Evolutionary conservation across 2,329 filamentous ascomycete genomes (phyloP), one percentile per base, ranked within the genome.

Genomic region (Ophiocordyceps camponoti-saundersi): DNA sequence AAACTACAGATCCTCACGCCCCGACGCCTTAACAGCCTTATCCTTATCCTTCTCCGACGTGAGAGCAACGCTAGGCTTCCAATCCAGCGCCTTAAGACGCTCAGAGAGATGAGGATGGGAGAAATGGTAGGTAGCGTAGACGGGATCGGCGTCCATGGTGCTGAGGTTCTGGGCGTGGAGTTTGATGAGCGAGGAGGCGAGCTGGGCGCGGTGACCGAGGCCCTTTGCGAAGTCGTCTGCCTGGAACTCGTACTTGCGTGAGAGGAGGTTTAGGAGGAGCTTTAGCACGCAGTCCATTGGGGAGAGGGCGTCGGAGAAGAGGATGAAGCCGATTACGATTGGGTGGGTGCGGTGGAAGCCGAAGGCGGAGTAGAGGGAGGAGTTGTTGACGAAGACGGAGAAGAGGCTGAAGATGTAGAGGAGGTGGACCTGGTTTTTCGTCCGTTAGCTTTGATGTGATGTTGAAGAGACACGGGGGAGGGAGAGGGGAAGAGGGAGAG

Each of bases 111-210:
- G 95, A 1, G 92, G 92, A 67, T 98, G 92, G 22, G 90, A 95
- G 73, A 93, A 95, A 69, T 98, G 89, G 72, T 96, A 98, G 67
- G 83, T 93, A 47, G 92, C 92, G 65, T 94, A 98, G 76, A 95
- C 80, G 84, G 85, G 94, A 67, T 98, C 93, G 26, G 92, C 92
- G 58, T 98, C 92, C 90, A 98, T 96, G 51, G 86, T 93, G 66
- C 87, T 94, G 55, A 98, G 74, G 62, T 98, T 98, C 71, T 96
- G 89, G 59, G 95, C 87, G 68, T 98, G 93, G 46, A 98, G 83
- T 71, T 95, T 95, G 68, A 98, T 88, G 52, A 98, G 77, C 21
- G 87, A 92, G 52, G 79, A 73, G 42, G 89, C 87, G 46, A 98
- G 80, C 63, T 95, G 81, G 43, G 77, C 69, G 46, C 82, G 78